Evolutionary conservation across 352 stramenopile genomes (phyloP).

Genomic region (Phytophthora idaei): DNA sequence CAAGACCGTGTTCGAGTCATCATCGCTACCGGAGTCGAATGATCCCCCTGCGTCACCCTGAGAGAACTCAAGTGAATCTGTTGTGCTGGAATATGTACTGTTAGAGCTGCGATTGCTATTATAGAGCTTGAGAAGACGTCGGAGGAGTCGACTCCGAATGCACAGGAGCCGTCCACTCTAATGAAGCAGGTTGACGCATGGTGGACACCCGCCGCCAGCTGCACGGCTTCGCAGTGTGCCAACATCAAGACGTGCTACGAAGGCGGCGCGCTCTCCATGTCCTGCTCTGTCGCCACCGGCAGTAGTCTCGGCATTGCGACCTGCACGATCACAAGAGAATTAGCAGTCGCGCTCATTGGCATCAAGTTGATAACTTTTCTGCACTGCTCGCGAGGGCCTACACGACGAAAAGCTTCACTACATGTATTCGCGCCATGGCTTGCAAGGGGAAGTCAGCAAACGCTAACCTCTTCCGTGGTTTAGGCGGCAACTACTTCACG

Average conservation of each 20-base stretch:
- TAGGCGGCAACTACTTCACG: too few relatives aligned
- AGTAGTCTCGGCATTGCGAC: not conserved
- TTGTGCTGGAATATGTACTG: not conserved
- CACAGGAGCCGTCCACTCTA: conserved; percentile 17
- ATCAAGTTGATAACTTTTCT: not conserved
- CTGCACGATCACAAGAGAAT: not conserved
- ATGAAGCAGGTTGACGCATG: conserved; percentile 47
- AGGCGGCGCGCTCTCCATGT: conserved; percentile 1
- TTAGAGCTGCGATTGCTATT: conserved; percentile 1
- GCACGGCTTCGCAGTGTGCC: conserved; percentile 2
- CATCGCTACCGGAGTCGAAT: conserved; percentile 10
- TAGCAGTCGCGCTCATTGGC: not conserved
- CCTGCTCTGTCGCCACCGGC: conserved; percentile 32
- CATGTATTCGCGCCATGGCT: not conserved
- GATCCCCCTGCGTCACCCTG: not conserved
- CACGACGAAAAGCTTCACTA: not conserved
- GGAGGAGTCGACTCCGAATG: conserved; percentile 42
- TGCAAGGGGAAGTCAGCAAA: not conserved
- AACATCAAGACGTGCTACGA: conserved; percentile 38
- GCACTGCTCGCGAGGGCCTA: not conserved
- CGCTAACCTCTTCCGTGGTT: too few relatives aligned
- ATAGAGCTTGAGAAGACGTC: conserved; percentile 1
- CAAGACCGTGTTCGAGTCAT: conserved; percentile 49
- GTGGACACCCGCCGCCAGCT: conserved; percentile 30
- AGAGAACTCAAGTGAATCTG: not conserved